Conservation (phyloP, 2,329 filamentous ascomycete genomes). For the Neopestalotiopsis sp. region DNA sequence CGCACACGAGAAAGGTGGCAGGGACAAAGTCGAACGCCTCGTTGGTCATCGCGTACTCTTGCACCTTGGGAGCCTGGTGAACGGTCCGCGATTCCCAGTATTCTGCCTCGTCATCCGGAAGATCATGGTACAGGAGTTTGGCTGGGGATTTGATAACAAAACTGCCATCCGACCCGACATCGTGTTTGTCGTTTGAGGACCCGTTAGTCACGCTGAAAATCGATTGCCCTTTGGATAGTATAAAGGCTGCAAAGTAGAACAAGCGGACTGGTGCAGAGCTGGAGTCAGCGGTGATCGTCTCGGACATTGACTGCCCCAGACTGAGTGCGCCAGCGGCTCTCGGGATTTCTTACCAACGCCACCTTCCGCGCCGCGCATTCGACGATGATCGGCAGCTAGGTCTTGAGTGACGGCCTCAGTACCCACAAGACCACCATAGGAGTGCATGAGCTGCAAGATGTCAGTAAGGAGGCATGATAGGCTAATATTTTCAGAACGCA, state of each 20-base stretch:
- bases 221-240: constrained; percentile 26
- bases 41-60: neutral
- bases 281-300: constrained; percentile 19
- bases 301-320: neutral
- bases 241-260: constrained; percentile 27
- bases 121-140: constrained; percentile 24
- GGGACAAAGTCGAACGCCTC: neutral
- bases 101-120: constrained; percentile 23
- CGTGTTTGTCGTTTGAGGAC: constrained; percentile 8
- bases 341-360: neutral
- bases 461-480: neutral
- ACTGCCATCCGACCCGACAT: constrained; percentile 20
- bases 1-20: constrained; percentile 4
- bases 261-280: constrained; percentile 23
- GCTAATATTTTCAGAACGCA: constrained; percentile 5
- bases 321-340: neutral
- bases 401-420: constrained; percentile 25
- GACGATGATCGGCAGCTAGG: constrained; percentile 21
- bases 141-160: constrained; percentile 19
- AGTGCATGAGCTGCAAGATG: constrained; percentile 27
- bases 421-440: constrained; percentile 31
- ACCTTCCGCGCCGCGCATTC: neutral
- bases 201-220: constrained; percentile 18
- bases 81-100: constrained; percentile 22
- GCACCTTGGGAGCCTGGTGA: neutral